phyloP scores from a whole-genome alignment of 805 yeast species.

The Myxozyma melibiosi region DNA sequence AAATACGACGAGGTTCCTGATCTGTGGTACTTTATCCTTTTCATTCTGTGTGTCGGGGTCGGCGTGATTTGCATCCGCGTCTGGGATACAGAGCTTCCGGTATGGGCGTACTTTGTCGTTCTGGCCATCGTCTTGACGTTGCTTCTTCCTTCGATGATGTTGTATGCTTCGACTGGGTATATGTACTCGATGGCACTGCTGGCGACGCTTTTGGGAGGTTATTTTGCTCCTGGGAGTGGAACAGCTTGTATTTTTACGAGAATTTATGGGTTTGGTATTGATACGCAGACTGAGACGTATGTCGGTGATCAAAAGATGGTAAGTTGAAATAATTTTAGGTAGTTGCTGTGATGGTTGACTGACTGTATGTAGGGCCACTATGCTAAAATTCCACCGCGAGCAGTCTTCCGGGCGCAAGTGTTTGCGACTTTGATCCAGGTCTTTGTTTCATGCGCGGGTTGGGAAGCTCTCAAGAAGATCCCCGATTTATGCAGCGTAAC shows the following conservation, averaged over 20 bases:
- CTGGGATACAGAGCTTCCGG: constrained; percentile 55
- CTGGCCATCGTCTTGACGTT: constrained; percentile 56
- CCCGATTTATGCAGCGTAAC: constrained; percentile 48
- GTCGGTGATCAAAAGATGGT: constrained; percentile 61
- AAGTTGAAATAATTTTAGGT: not conserved
- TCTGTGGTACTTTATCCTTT: constrained; percentile 64
- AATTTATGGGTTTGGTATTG: constrained; percentile 59
- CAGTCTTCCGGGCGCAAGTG: constrained; percentile 58
- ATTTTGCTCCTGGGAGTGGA: constrained; percentile 62
- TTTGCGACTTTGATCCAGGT: constrained; percentile 49
- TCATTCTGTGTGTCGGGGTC: constrained; percentile 45
- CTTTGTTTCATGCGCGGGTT: constrained; percentile 47
- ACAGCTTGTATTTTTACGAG: constrained; percentile 65
- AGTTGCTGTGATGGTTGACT: not conserved
- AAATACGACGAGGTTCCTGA: constrained; percentile 71
- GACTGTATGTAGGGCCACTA: constrained; percentile 51
- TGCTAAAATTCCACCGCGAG: constrained; percentile 62
- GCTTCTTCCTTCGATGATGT: constrained; percentile 61
- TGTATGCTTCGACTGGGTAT: constrained; percentile 64
- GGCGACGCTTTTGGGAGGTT: constrained; percentile 65
- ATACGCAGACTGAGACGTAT: constrained; percentile 56
- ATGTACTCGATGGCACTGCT: constrained; percentile 62
- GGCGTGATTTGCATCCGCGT: constrained; percentile 42
- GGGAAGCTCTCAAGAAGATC: constrained; percentile 43
- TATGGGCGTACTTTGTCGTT: constrained; percentile 64